phyloP scores from a whole-genome alignment of 495 filamentous ascomycete genomes.

The Podospora bellae-mahoneyi region DNA sequence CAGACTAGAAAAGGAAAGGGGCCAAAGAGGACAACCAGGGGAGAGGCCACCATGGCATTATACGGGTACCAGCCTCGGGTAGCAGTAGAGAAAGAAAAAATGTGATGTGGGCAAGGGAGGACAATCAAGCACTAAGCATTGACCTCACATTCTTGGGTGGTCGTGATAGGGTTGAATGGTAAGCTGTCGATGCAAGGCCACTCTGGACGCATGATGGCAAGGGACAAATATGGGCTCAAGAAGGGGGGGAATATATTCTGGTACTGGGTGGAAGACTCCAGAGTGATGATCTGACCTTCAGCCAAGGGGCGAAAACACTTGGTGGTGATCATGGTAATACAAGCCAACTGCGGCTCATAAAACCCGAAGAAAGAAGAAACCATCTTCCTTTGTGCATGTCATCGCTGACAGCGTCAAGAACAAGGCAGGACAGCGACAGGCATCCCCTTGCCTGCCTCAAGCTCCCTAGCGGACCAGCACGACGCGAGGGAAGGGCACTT shows the following conservation, averaged over 20 bases:
- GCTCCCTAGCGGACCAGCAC: neutral
- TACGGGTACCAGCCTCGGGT: neutral
- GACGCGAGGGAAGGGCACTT: neutral
- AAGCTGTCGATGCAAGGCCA: conserved; percentile 10
- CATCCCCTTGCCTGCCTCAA: neutral
- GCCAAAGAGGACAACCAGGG: conserved; percentile 8
- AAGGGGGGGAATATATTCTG: neutral
- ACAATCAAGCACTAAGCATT: conserved; percentile 17
- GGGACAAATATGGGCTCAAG: neutral
- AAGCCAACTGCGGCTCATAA: neutral
- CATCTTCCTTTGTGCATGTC: neutral
- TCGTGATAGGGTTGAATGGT: conserved; percentile 10
- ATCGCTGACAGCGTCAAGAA: neutral
- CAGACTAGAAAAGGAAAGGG: conserved; percentile 10
- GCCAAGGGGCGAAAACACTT: neutral
- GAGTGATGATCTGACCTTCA: neutral
- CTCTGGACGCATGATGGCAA: conserved; percentile 10
- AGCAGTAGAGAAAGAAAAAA: neutral
- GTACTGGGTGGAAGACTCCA: neutral
- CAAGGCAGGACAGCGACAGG: no score
- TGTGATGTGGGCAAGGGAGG: conserved; percentile 1
- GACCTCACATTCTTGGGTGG: conserved; percentile 21
- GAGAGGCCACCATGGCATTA: conserved; percentile 8
- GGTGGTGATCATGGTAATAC: conserved; percentile 2
- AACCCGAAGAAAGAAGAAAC: neutral